A percentile compares a stretch with the other conserved stretches of the same genome.
phyloP scores from a whole-genome alignment of 2,329 filamentous ascomycete species.

The Ascochyta viciae-villosae region DNA sequence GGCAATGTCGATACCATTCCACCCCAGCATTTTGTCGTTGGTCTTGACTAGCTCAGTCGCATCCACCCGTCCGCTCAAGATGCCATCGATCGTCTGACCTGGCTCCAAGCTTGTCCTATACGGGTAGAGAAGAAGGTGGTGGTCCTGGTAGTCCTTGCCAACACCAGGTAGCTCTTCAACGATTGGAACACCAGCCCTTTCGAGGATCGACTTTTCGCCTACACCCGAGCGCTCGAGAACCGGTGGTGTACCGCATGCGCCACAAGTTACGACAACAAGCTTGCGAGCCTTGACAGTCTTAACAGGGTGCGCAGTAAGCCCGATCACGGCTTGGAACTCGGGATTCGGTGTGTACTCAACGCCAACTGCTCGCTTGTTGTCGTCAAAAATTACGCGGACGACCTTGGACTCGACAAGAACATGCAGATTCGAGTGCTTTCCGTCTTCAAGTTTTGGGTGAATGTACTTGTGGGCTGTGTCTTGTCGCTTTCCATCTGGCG shows the following conservation, averaged over 20 bases:
- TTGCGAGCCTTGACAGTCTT: conserved; percentile 59
- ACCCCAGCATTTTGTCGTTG: conserved; percentile 61
- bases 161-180: conserved; percentile 66
- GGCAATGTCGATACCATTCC: conserved; percentile 64
- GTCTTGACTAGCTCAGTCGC: conserved; percentile 55
- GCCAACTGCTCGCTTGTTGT: conserved; percentile 62
- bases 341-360: conserved; percentile 65
- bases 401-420: conserved; percentile 66
- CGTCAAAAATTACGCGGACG: conserved; percentile 61
- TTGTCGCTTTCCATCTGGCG: conserved; percentile 61
- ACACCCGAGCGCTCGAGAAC: conserved; percentile 70
- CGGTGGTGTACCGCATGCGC: conserved; percentile 61
- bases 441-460: conserved; percentile 59
- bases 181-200: conserved; percentile 59
- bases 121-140: conserved; percentile 61
- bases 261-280: conserved; percentile 60
- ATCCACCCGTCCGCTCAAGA: conserved; percentile 58
- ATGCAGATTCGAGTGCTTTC: conserved; percentile 64
- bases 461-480: conserved; percentile 65
- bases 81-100: conserved; percentile 61
- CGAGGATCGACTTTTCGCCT: conserved; percentile 59
- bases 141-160: conserved; percentile 70
- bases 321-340: conserved; percentile 42
- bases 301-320: conserved; percentile 44
- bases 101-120: conserved; percentile 58